phyloP scores from a whole-genome alignment of 163 green algal species.

The Coccomyxa subellipsoidea region DNA sequence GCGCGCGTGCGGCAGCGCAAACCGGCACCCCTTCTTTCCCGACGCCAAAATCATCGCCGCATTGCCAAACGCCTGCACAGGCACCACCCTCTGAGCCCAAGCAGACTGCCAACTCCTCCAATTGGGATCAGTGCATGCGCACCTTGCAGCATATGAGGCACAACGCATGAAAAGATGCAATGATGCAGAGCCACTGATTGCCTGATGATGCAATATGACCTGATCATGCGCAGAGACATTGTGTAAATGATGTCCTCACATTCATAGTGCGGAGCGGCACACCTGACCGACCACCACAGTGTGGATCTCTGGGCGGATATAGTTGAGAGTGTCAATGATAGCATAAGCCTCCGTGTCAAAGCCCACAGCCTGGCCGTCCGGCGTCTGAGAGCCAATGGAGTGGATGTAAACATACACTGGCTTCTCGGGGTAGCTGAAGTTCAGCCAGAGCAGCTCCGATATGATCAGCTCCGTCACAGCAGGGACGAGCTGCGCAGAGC shows the following conservation, averaged over 20 bases:
- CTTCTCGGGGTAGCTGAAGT: constrained; percentile 77
- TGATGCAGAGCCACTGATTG: too few species aligned
- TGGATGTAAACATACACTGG: constrained; percentile 91
- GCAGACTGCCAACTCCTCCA: too few species aligned
- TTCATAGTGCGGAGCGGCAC: background rate
- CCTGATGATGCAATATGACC: background rate
- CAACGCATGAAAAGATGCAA: too few species aligned
- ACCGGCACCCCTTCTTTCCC: constrained; percentile 73
- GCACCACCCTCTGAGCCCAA: too few species aligned
- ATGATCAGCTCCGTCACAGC: constrained; percentile 86
- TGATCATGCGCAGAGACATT: too few species aligned
- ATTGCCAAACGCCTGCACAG: constrained; percentile 69
- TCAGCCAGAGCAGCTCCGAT: constrained; percentile 86
- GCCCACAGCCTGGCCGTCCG: constrained; percentile 58
- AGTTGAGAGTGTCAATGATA: constrained; percentile 83
- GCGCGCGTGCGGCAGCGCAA: constrained; percentile 66
- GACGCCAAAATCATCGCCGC: constrained; percentile 78
- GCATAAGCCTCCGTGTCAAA: constrained; percentile 88
- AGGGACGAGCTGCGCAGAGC: constrained; percentile 68
- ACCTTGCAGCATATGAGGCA: too few species aligned
- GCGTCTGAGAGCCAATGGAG: constrained; percentile 74
- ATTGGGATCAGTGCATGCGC: too few species aligned
- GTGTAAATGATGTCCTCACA: too few species aligned
- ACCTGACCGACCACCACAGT: constrained; percentile 59
- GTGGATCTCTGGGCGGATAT: constrained; percentile 76